Evolutionary conservation across 306 rosid species (phyloP).

Genomic region (Acacia acuminata): DNA sequence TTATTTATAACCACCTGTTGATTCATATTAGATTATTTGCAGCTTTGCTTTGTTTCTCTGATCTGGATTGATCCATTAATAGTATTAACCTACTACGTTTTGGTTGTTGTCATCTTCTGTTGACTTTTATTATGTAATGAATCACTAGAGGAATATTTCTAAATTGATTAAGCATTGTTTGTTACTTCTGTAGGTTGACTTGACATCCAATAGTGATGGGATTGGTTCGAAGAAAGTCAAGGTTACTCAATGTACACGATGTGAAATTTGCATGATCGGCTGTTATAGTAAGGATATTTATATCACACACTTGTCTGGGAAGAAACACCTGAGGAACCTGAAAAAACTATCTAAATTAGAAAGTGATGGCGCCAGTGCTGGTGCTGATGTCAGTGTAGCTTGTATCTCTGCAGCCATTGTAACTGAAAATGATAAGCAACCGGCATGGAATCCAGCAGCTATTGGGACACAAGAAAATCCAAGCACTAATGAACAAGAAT

Average conservation of each 20-base stretch:
- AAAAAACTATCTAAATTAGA: slow-evolving; percentile 42
- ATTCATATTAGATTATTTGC: not conserved
- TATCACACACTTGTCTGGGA: slow-evolving; percentile 54
- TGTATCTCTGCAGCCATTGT: not conserved
- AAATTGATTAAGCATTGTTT: slow-evolving; percentile 16
- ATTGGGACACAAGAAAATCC: slow-evolving; percentile 56
- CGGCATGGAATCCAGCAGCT: not conserved
- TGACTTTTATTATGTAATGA: not conserved
- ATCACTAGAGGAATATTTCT: not conserved
- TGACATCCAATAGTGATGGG: slow-evolving; percentile 40
- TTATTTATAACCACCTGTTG: not conserved
- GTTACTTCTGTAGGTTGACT: slow-evolving; percentile 44
- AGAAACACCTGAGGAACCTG: slow-evolving; percentile 63
- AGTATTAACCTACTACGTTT: slow-evolving; percentile 1
- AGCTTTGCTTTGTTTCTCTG: not conserved
- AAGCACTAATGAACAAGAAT: slow-evolving; percentile 8
- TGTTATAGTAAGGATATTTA: slow-evolving; percentile 64
- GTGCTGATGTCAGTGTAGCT: not conserved
- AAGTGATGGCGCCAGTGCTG: not conserved
- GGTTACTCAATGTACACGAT: slow-evolving; percentile 56
- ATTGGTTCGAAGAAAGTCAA: slow-evolving; percentile 48
- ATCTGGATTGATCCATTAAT: not conserved
- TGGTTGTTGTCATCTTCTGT: not conserved
- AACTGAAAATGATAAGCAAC: not conserved
- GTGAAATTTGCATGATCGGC: slow-evolving; percentile 62